Conservation (phyloP, 1,284 basidiomycete species). For the Cerioporus squamosus region DNA sequence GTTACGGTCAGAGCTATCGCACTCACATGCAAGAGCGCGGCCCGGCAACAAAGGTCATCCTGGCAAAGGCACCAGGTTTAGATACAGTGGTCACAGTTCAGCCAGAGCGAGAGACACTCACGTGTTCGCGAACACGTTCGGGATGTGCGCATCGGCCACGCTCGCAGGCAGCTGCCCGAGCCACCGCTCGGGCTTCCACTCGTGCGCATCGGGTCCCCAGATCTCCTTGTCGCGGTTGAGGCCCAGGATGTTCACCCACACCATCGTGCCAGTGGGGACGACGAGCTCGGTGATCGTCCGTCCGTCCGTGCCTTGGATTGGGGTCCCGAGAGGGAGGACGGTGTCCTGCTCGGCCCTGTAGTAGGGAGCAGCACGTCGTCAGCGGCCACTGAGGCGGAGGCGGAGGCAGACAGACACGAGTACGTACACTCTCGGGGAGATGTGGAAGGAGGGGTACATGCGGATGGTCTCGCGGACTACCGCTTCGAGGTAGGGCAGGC, state of each 20-base stretch:
- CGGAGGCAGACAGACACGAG: constrained; percentile 2
- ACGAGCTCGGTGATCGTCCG: constrained; percentile 1
- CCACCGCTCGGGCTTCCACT: constrained; percentile 47
- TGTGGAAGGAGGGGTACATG: constrained; percentile 28
- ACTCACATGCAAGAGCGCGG: constrained; percentile 33
- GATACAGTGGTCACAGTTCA: too few species aligned
- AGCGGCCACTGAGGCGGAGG: constrained; percentile 10
- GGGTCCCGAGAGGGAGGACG: constrained; percentile 8
- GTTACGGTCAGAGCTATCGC: not conserved
- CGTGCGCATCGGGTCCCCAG: constrained; percentile 47
- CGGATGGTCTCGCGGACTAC: constrained; percentile 45
- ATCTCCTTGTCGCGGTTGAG: constrained; percentile 29
- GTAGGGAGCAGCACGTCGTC: constrained; percentile 24
- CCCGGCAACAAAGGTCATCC: constrained; percentile 34
- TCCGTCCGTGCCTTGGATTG: constrained; percentile 4
- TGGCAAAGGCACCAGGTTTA: not conserved
- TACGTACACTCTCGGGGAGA: constrained; percentile 14
- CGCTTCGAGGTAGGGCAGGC: constrained; percentile 55
- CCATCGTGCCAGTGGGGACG: constrained; percentile 17
- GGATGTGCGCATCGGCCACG: constrained; percentile 26
- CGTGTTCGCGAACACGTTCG: constrained; percentile 32
- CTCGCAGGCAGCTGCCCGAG: constrained; percentile 32
- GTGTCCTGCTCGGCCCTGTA: constrained; percentile 17
- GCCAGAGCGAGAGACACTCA: not conserved
- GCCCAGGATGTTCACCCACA: constrained; percentile 18